phyloP scores from a whole-genome alignment of 2,329 filamentous ascomycete species.

The Fusarium sp. region DNA sequence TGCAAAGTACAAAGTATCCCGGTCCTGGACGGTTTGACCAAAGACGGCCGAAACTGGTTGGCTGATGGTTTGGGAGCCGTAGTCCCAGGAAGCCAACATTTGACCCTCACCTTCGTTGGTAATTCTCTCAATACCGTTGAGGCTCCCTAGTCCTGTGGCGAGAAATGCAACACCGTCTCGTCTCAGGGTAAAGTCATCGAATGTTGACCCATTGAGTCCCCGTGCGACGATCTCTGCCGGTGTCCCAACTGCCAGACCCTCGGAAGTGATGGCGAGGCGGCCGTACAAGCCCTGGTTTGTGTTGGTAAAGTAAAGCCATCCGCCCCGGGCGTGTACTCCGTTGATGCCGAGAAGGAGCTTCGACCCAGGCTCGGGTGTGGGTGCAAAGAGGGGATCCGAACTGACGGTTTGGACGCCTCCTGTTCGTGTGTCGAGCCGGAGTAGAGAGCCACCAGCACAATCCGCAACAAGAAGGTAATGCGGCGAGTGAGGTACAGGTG shows the following conservation, averaged over 20 bases:
- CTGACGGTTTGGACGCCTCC: neutral
- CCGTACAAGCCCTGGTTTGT: constrained; percentile 1
- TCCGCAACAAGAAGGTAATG: neutral
- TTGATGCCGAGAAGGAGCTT: neutral
- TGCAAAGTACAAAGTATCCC: neutral
- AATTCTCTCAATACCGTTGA: neutral
- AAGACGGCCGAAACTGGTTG: neutral
- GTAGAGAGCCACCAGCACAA: neutral
- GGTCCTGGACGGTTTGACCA: neutral
- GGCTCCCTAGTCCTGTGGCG: neutral
- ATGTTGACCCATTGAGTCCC: neutral
- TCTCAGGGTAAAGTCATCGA: neutral
- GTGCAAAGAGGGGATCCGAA: neutral
- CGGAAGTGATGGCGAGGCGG: neutral
- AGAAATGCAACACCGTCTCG: neutral
- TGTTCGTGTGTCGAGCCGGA: neutral
- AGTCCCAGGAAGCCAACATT: neutral
- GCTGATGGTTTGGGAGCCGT: neutral
- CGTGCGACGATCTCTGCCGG: neutral
- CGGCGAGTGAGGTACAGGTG: neutral
- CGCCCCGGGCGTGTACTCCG: neutral
- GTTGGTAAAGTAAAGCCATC: constrained; percentile 7
- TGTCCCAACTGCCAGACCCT: neutral
- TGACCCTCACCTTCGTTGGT: neutral
- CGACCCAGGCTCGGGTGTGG: neutral